Base-by-base conservation (phyloP, 106 monocot genomes). In the Posidonia australis region DNA sequence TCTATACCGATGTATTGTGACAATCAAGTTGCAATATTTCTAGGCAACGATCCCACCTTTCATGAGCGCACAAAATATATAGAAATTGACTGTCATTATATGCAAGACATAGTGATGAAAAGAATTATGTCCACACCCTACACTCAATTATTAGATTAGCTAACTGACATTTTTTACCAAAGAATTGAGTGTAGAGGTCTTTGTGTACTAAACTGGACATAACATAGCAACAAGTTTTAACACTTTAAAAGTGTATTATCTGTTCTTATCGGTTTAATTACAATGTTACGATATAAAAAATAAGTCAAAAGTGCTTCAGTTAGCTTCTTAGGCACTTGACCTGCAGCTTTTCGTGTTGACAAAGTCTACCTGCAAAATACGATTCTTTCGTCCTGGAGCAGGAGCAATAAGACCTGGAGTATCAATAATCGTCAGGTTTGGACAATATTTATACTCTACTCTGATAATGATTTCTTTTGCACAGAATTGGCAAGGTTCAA, bases 361-460 rank as follows among this genome's bases (percentile, higher is more conserved):
- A 53, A 0, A n/a, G n/a, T 12, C 47, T 84, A 87, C 92, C 92
- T 87, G 84, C 23, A 92, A 74, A 70, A 76, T 46, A 51, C 74
- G 82, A 63, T 80, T 92, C 54, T 84, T 92, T 27, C 80, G 72
- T 10, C 92, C 87, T 19, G 87, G 84, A 54, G 92, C 92, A 58
- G 92, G 92, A 66, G 87, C 71, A 72, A 87, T 87, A 28, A 92
- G 84, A n/a, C 92, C 92, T 2, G 92, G 87, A 44, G 87, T 92
- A 30, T 92, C 92, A 25, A 92, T 87, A 26, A 92, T 92, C 52
- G 92, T 92, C 13, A 92, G 84, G 73, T 92, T 92, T 7, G 87
- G 87, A 55, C 84, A 92, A 58, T 87, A 78, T 52, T 87, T 92
- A 52, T 92, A 87, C 27, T 87, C 92, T 71, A 87, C 70, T 53